These are phyloP conservation scores for Letharia columbiana DNA, from an alignment of 495 filamentous ascomycete genomes.

Conservation along the genomic window DNA sequence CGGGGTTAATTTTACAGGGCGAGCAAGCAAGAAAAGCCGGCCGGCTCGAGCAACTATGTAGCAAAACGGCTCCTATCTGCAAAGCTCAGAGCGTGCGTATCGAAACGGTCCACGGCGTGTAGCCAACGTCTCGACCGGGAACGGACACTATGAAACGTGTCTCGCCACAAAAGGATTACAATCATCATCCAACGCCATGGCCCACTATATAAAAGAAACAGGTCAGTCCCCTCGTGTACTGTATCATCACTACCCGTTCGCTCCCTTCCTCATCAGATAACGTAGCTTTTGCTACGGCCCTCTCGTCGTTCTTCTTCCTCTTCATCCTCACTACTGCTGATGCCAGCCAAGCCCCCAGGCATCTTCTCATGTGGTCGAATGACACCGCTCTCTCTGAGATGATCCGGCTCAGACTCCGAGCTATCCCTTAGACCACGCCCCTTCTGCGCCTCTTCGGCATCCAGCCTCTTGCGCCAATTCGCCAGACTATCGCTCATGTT, in stretches of 20 bases:
- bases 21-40: no score
- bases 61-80: no score
- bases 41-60: no score
- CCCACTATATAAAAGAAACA: background rate
- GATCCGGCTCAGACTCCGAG: background rate
- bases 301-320: constrained; percentile 6
- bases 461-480: constrained; percentile 66
- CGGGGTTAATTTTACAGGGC: no score
- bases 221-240: constrained; percentile 1
- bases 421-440: constrained; percentile 12
- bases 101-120: no score
- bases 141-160: background rate
- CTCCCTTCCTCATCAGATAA: background rate
- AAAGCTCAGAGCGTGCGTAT: no score
- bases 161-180: background rate
- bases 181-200: background rate
- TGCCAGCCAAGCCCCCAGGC: constrained; percentile 18
- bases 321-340: constrained; percentile 16
- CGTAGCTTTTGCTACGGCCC: constrained; percentile 1
- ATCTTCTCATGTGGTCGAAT: constrained; percentile 23
- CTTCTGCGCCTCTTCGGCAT: constrained; percentile 45
- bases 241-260: constrained; percentile 1
- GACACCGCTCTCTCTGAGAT: constrained; percentile 9
- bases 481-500: constrained; percentile 60
- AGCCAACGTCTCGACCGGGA: no score